Evolutionary conservation across 768 basidiomycete genomes (phyloP).

Genomic region (Lactifluus volemus): DNA sequence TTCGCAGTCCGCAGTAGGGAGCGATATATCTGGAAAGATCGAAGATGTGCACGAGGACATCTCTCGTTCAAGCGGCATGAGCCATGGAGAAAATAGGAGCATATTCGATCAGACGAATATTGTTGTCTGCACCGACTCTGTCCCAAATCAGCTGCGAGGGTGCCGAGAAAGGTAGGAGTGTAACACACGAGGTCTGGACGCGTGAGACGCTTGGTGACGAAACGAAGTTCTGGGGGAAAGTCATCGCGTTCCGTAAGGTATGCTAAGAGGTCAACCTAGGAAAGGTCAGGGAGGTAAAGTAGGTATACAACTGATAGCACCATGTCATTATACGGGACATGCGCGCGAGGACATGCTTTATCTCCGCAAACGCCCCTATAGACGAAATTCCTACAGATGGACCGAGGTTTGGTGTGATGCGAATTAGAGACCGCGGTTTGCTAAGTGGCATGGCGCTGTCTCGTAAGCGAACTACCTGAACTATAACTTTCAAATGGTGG

Average conservation of each 20-base stretch:
- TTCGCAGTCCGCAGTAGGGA: neutral
- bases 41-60: neutral
- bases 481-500: neutral
- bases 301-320: neutral
- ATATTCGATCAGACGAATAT: neutral
- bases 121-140: neutral
- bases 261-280: neutral
- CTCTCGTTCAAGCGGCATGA: neutral
- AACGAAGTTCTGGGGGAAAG: neutral
- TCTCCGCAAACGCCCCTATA: slow-evolving; percentile 1
- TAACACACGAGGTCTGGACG: neutral
- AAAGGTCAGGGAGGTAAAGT: neutral
- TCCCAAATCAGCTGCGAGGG: neutral
- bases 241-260: neutral
- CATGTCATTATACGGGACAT: neutral
- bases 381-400: slow-evolving; percentile 7
- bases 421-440: neutral
- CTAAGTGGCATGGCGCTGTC: neutral
- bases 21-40: neutral
- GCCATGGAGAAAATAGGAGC: neutral
- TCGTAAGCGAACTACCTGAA: neutral
- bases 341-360: neutral
- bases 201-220: neutral
- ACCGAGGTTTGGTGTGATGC: neutral
- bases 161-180: neutral